Percentiles rank a stretch among this genome's conserved stretches.
Evolutionary conservation across 2,329 filamentous ascomycete species (phyloP).

Genomic region (Penicillium italicum): DNA sequence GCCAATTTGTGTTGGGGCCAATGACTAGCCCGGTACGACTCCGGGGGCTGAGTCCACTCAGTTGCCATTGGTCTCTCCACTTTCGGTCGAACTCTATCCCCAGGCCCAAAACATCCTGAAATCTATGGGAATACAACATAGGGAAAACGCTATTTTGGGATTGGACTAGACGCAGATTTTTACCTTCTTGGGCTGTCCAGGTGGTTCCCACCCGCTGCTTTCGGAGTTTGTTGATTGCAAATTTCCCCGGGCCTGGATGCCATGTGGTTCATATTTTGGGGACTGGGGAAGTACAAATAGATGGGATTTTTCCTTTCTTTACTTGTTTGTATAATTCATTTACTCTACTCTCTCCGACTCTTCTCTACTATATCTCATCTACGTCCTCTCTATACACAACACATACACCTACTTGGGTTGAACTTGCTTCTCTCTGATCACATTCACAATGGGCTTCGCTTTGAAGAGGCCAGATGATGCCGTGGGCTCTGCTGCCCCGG

Average conservation of each 20-base stretch:
- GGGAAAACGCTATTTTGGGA: not conserved
- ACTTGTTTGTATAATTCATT: not conserved
- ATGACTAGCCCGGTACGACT: not conserved
- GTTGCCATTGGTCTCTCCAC: constrained; percentile 1
- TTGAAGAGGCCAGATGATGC: constrained; percentile 47
- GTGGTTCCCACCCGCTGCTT: not conserved
- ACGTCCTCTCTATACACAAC: not conserved
- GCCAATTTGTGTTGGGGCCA: constrained; percentile 1
- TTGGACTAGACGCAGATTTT: not conserved
- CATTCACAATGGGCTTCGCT: constrained; percentile 39
- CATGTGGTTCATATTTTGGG: constrained; percentile 4
- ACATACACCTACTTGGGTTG: not conserved
- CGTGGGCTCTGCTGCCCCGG: constrained; percentile 46
- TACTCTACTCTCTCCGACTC: not conserved
- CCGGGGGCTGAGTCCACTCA: not conserved
- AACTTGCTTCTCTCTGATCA: not conserved
- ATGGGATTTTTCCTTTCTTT: not conserved
- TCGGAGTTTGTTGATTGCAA: not conserved
- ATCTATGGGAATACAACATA: not conserved
- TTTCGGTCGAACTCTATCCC: constrained; percentile 3
- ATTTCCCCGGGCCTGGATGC: constrained; percentile 1
- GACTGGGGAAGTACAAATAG: constrained; percentile 9
- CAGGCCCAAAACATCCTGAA: constrained; percentile 6
- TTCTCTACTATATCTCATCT: not conserved
- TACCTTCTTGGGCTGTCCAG: not conserved